Evolutionary conservation across 73 alveolate species (phyloP).

Genomic region (Tetrahymena elliotti): DNA sequence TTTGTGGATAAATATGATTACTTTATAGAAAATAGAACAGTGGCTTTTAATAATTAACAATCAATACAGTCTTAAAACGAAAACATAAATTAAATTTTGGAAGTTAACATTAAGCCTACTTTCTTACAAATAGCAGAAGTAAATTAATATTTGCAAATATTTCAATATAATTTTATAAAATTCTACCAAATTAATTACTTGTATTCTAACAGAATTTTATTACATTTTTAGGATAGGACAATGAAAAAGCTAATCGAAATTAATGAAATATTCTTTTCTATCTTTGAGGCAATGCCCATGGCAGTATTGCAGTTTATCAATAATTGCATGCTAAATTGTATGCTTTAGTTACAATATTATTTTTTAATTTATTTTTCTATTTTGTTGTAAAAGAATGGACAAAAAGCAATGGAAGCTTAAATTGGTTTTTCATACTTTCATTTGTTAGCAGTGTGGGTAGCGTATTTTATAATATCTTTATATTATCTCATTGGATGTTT

Average conservation of each 20-base stretch:
- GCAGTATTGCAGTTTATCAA: not conserved
- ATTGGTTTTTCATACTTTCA: not conserved
- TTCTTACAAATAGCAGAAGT: not conserved
- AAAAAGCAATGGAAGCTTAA: not conserved
- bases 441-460: not conserved
- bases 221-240: not conserved
- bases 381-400: not conserved
- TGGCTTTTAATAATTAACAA: not conserved
- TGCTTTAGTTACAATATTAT: not conserved
- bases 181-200: too few species aligned
- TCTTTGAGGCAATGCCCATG: not conserved
- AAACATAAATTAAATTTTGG: not conserved
- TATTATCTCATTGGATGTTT: not conserved
- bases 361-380: not conserved
- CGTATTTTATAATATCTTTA: not conserved
- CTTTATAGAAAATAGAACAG: not conserved
- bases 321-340: not conserved
- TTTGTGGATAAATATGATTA: too few species aligned
- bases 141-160: not conserved
- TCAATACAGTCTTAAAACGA: not conserved
- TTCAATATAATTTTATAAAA: too few species aligned
- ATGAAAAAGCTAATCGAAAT: not conserved
- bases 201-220: not conserved
- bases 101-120: not conserved
- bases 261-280: not conserved